Evolutionary conservation across 2,329 filamentous ascomycete genomes (phyloP), one percentile per base, ranked within the genome.

Genomic region (Pseudovirgaria hyperparasitica): DNA sequence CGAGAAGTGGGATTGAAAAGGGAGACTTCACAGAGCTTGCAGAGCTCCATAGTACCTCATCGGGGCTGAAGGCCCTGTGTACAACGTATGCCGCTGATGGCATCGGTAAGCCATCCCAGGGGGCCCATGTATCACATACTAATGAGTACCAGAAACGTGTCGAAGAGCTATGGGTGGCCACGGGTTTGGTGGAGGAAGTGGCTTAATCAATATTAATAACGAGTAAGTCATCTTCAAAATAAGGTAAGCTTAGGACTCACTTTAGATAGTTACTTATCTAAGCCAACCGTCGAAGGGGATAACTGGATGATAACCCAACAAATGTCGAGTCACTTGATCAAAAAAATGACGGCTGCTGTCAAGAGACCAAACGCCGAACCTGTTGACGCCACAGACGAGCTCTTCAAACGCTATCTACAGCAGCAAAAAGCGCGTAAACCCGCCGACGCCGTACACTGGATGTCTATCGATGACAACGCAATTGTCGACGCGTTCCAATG

Each of bases 271-370:
- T 65, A 66, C 27, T 48, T 65, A 5, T 59, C 62, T 3, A 68
- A 68, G 39, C 63, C 62, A 1, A 69, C 64, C 0, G 65, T 70
- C 2, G 64, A 70, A 35, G 65, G 65, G 2, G 65, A 68, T 38
- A 69, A 69, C 30, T 67, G 63, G 62, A 68, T 68, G 63, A 67
- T 69, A 21, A 67, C 62, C 0, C 63, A 68, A 32, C 64, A 69
- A 41, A 60, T 61, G 4, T 60, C 60, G 0, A 52, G 54, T 14
- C 62, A 61, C 31, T 40, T 69, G 14, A 63, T 69, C 43, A 68
- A 69, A 40, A 62, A 63, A 22, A 67, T 67, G 58, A 43, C 52
- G 16, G 40, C 48, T 16, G 55, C 55, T 4, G 50, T 55, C 5
- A 41, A 50, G 6, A 41, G 46, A 9, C 49, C 52, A n/a, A 43